phyloP scores from a whole-genome alignment of 2,329 filamentous ascomycete genomes.

The Trichoderma semiorbis region DNA sequence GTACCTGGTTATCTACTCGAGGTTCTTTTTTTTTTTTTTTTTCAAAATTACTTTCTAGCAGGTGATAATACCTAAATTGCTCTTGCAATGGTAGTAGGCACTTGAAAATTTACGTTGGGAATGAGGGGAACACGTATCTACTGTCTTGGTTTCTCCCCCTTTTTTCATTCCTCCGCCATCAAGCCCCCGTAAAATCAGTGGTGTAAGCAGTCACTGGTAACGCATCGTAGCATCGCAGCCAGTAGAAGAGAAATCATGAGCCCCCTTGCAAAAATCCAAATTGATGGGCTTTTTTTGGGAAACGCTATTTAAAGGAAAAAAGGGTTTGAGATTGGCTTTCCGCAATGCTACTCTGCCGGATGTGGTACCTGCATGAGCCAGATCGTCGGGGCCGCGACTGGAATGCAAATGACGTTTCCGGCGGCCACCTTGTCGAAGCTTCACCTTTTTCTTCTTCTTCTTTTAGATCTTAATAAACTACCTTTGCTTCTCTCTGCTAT shows the following conservation, averaged over 20 bases:
- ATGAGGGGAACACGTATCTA: background rate
- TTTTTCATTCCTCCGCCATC: background rate
- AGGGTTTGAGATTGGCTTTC: background rate
- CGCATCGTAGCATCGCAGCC: background rate
- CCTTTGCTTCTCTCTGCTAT: background rate
- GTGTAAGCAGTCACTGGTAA: background rate
- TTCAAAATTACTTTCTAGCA: background rate
- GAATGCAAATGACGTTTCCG: conserved; percentile 10
- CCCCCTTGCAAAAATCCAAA: background rate
- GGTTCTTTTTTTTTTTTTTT: background rate
- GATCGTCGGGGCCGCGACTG: background rate
- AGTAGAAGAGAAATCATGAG: background rate
- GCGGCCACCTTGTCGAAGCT: background rate
- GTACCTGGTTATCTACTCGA: background rate
- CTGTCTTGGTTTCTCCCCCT: background rate
- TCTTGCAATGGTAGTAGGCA: background rate
- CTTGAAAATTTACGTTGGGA: background rate
- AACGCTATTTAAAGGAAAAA: background rate
- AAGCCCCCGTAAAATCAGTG: background rate
- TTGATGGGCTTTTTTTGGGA: background rate
- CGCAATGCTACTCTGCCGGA: background rate
- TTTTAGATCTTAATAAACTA: background rate
- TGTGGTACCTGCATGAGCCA: background rate
- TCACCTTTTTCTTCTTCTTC: background rate
- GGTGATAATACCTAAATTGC: background rate